Evolutionary conservation across 192 early-diverging fungal genomes (phyloP).

Genomic region (Backusella tuberculispora): DNA sequence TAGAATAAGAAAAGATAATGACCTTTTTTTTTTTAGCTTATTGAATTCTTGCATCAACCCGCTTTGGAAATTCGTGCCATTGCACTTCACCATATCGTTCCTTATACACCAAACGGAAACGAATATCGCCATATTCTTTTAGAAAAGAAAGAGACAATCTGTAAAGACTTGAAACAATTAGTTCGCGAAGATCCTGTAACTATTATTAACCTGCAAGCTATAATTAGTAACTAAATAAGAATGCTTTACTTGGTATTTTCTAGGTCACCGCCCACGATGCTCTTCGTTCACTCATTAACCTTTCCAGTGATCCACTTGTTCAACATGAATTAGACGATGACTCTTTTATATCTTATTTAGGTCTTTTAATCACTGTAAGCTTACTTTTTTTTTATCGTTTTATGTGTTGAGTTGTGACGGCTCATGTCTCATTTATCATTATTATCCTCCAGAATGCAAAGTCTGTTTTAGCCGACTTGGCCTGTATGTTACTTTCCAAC

Average conservation of each 20-base stretch:
- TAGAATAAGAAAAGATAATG: background rate
- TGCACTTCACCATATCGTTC: conserved; percentile 77
- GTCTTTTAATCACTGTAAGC: conserved; percentile 69
- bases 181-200: conserved; percentile 70
- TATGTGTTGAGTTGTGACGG: too few relatives aligned
- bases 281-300: conserved; percentile 80
- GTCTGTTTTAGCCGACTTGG: conserved; percentile 77
- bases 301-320: conserved; percentile 70
- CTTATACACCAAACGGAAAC: conserved; percentile 63
- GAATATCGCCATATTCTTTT: conserved; percentile 65
- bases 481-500: conserved; percentile 92
- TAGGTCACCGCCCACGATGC: conserved; percentile 87
- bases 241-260: too few relatives aligned
- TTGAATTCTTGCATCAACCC: conserved; percentile 73
- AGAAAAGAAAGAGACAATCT: conserved; percentile 59
- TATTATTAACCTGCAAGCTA: too few relatives aligned
- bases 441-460: conserved; percentile 55
- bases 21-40: conserved; percentile 50
- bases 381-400: background rate
- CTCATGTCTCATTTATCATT: background rate
- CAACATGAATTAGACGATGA: conserved; percentile 69
- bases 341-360: conserved; percentile 70
- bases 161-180: conserved; percentile 69
- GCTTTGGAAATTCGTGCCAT: conserved; percentile 80
- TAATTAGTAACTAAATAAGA: background rate